Evolutionary conservation across 2,329 filamentous ascomycete genomes (phyloP).

Genomic region (Periconia digitata): DNA sequence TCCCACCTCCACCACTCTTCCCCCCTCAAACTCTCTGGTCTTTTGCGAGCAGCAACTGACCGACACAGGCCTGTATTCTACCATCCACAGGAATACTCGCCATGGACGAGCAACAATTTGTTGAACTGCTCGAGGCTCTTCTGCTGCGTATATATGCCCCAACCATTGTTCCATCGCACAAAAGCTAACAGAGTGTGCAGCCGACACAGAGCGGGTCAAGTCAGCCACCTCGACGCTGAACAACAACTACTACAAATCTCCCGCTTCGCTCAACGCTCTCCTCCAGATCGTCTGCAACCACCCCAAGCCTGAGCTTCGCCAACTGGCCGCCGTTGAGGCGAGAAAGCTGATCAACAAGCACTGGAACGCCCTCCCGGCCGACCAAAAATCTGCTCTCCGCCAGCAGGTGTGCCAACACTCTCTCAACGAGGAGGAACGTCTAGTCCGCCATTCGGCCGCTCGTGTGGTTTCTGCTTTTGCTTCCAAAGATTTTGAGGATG

Average conservation of each 20-base stretch:
- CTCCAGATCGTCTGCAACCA: slow-evolving; percentile 87
- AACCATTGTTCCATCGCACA: slow-evolving; percentile 1
- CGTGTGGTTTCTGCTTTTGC: slow-evolving; percentile 87
- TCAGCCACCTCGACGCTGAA: slow-evolving; percentile 86
- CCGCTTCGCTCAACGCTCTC: slow-evolving; percentile 80
- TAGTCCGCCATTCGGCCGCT: slow-evolving; percentile 82
- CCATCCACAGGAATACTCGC: slow-evolving; percentile 5
- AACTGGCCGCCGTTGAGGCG: slow-evolving; percentile 89
- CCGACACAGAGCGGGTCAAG: slow-evolving; percentile 76
- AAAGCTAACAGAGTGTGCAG: slow-evolving; percentile 53
- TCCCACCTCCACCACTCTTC: background rate
- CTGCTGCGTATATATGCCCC: slow-evolving; percentile 66
- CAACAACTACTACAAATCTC: slow-evolving; percentile 88
- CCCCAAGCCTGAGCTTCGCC: slow-evolving; percentile 70
- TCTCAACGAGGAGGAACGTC: slow-evolving; percentile 73
- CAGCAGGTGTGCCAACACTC: slow-evolving; percentile 82
- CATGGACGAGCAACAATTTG: slow-evolving; percentile 83
- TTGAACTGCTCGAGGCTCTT: slow-evolving; percentile 83
- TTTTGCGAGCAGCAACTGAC: slow-evolving; percentile 2
- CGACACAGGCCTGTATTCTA: background rate
- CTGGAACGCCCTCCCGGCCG: slow-evolving; percentile 73
- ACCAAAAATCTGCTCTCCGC: slow-evolving; percentile 78
- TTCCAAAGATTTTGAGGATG: slow-evolving; percentile 81
- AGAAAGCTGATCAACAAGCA: slow-evolving; percentile 81
- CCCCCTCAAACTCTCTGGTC: background rate